phyloP scores from a whole-genome alignment of 495 filamentous ascomycete genomes.

The Penicillium odoratum region DNA sequence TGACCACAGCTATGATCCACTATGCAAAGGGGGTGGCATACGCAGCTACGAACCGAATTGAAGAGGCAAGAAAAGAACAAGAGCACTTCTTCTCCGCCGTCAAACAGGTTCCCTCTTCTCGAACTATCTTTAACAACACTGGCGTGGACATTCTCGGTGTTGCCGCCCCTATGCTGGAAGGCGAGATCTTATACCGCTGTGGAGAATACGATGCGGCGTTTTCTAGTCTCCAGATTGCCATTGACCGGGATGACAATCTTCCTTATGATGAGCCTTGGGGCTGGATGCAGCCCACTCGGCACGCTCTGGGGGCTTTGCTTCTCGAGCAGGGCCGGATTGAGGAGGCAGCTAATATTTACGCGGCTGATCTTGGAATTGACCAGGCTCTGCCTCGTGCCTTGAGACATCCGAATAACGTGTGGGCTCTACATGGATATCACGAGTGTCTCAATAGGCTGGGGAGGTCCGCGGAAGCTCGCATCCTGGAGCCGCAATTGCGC shows the following conservation, averaged over 20 bases:
- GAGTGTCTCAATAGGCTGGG: constrained; percentile 60
- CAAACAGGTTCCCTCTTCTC: constrained; percentile 46
- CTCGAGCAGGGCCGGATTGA: constrained; percentile 59
- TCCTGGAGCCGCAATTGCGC: constrained; percentile 49
- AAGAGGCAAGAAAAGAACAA: constrained; percentile 47
- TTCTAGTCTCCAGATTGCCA: constrained; percentile 49
- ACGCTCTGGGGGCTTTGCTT: constrained; percentile 64
- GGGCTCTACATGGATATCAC: constrained; percentile 65
- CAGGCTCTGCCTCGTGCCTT: constrained; percentile 54
- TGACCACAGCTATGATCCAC: constrained; percentile 62
- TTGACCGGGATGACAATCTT: constrained; percentile 54
- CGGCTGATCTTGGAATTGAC: constrained; percentile 61
- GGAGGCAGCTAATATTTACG: constrained; percentile 56
- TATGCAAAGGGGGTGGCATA: constrained; percentile 66
- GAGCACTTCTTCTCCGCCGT: constrained; percentile 46
- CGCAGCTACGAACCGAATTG: constrained; percentile 51
- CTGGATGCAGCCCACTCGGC: constrained; percentile 67
- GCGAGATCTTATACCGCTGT: constrained; percentile 65
- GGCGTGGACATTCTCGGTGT: constrained; percentile 59
- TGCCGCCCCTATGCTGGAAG: constrained; percentile 63
- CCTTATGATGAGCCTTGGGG: constrained; percentile 70
- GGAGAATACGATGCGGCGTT: constrained; percentile 58
- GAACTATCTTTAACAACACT: constrained; percentile 66
- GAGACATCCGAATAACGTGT: constrained; percentile 67
- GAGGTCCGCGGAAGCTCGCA: constrained; percentile 46